Base-by-base conservation (phyloP, 805 yeast species). In the Candida sithepensis region DNA sequence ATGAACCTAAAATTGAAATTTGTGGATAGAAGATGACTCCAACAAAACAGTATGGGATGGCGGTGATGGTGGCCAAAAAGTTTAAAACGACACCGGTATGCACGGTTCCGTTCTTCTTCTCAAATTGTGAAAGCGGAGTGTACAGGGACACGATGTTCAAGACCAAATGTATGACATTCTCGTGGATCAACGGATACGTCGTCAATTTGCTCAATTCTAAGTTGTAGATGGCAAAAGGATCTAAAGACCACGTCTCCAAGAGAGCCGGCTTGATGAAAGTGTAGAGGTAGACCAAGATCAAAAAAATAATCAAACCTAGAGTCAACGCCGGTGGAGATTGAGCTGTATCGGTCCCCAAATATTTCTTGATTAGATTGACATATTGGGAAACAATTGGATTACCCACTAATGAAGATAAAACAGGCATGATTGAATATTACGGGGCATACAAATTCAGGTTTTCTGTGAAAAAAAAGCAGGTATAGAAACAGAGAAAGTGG, bases 11-110 rank as follows among this genome's bases (percentile, higher is more conserved):
- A 2, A 81, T 83, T 10, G 75, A 70, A 1, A 76, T 68, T 3
- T 71, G 58, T 10, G 86, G 85, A 50, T 71, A 81, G 14, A 85
- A 67, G 4, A 71, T 10, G 49, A 68, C 54, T 1, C 84, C 83
- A 4, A 79, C 60, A 7, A 78, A 22, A 55, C 85, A 76, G 65
- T 77, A 84, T 40, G 79, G 76, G 36, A 88, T 58, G 3, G 85
- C 96, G 2, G 92, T 75, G 3, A 79, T 64, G 1, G 84, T 81
- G 2, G 96, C 87, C 42, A 85, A 65, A 22, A 86, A 59, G 62
- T 88, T 89, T 47, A 90, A 69, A 14, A 89, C 82, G 41, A 90
- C 72, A 3, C 95, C 96, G 3, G 96, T 85, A 64, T 88, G 80
- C 2, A 89, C 85, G 0, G 97, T 88, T 5, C 97, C 97, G 58